Conservation (phyloP, 2,329 filamentous ascomycete genomes). For the Thielaviopsis populi region DNA sequence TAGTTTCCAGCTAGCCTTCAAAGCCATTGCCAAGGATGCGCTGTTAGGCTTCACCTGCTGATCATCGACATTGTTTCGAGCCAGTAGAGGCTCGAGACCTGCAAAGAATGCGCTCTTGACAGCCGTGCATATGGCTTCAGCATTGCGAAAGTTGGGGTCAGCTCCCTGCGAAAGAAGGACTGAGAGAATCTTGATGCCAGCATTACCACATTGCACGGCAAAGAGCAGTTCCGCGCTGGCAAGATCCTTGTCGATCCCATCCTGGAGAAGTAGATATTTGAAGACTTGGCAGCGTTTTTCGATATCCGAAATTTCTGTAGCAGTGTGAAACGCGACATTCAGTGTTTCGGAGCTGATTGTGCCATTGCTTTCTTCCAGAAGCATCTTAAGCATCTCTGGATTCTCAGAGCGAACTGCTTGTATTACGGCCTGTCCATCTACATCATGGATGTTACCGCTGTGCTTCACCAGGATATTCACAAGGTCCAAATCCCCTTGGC, state of each 20-base stretch:
- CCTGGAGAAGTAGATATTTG: conserved; percentile 34
- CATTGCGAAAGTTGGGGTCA: conserved; percentile 38
- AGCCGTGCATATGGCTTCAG: conserved; percentile 41
- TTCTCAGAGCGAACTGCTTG: conserved; percentile 39
- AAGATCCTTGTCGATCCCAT: conserved; percentile 33
- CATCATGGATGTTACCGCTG: conserved; percentile 36
- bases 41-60: conserved; percentile 33
- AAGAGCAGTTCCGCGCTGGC: conserved; percentile 39
- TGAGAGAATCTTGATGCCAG: conserved; percentile 33
- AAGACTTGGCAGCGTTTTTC: conserved; percentile 35
- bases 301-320: conserved; percentile 37
- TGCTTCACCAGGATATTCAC: conserved; percentile 36
- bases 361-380: conserved; percentile 30
- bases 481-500: conserved; percentile 37
- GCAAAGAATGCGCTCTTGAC: conserved; percentile 36
- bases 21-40: conserved; percentile 33
- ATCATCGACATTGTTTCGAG: conserved; percentile 28
- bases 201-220: conserved; percentile 36
- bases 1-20: conserved; percentile 41
- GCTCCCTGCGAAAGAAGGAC: conserved; percentile 39
- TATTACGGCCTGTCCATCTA: conserved; percentile 38
- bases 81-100: conserved; percentile 37
- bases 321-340: conserved; percentile 39
- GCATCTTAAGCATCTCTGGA: conserved; percentile 34
- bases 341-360: conserved; percentile 29